Evolutionary conservation across 495 filamentous ascomycete genomes (phyloP).

Genomic region (Penicillium verhagenii): DNA sequence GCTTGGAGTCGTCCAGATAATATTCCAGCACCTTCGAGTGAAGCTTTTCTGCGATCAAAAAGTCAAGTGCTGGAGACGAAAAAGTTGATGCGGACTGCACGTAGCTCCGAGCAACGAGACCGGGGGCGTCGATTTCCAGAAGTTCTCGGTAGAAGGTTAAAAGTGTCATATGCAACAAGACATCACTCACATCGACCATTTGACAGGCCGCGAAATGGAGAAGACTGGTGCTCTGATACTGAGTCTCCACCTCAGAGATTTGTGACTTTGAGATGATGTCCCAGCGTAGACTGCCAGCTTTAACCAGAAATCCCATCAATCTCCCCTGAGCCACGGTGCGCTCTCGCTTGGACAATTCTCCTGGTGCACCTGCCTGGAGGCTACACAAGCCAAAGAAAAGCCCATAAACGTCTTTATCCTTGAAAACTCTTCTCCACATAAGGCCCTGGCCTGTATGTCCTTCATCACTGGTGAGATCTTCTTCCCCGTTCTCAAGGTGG

Average conservation of each 20-base stretch:
- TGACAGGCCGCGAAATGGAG: slow-evolving; percentile 70
- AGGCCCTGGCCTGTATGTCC: slow-evolving; percentile 58
- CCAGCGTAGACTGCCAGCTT: slow-evolving; percentile 65
- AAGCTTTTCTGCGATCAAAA: slow-evolving; percentile 50
- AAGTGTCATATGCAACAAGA: slow-evolving; percentile 76
- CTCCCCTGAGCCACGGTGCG: slow-evolving; percentile 77
- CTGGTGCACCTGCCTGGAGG: slow-evolving; percentile 37
- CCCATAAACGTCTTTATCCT: slow-evolving; percentile 63
- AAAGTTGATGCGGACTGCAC: slow-evolving; percentile 40
- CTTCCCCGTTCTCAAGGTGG: slow-evolving; percentile 44
- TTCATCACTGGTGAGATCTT: slow-evolving; percentile 33
- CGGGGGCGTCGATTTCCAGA: slow-evolving; percentile 47
- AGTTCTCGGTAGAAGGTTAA: slow-evolving; percentile 74
- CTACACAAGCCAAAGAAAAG: slow-evolving; percentile 63
- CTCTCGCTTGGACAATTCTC: slow-evolving; percentile 55
- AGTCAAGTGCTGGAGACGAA: slow-evolving; percentile 55
- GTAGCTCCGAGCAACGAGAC: slow-evolving; percentile 31
- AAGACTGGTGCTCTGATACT: slow-evolving; percentile 56
- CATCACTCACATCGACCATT: slow-evolving; percentile 74
- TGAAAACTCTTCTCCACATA: slow-evolving; percentile 72
- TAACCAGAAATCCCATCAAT: slow-evolving; percentile 66
- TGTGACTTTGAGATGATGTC: slow-evolving; percentile 56
- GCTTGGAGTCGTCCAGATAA: slow-evolving; percentile 51
- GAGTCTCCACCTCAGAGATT: slow-evolving; percentile 57
- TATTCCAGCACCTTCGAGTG: slow-evolving; percentile 50